Conservation (phyloP, 345 rosid species). For the Camelina hispida region DNA sequence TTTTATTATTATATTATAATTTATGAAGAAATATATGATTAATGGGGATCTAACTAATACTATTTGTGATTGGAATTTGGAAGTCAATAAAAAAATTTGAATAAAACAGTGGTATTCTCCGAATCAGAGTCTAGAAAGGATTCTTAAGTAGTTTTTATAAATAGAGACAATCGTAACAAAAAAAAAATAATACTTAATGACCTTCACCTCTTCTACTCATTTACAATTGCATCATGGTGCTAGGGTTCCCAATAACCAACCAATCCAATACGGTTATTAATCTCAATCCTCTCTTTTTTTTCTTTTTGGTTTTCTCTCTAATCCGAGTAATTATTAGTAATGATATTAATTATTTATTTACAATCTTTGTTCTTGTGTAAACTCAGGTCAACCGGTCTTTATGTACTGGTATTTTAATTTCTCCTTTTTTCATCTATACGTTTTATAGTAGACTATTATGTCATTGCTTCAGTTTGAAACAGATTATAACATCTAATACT, state of each 20-base stretch:
- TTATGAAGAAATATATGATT: no score
- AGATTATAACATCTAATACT: not conserved
- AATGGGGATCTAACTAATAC: no score
- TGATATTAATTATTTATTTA: not conserved
- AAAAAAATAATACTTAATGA: no score
- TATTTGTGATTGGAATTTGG: no score
- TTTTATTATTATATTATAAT: no score
- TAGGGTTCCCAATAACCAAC: constrained; percentile 22
- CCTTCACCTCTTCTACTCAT: no score
- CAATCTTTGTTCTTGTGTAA: not conserved
- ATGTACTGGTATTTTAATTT: constrained; percentile 10
- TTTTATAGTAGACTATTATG: constrained; percentile 6
- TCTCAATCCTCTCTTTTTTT: not conserved
- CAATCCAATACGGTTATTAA: constrained; percentile 17
- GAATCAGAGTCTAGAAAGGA: no score
- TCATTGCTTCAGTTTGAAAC: constrained; percentile 17
- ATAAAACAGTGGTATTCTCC: no score
- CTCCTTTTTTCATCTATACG: constrained; percentile 16
- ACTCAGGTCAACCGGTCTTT: constrained; percentile 2
- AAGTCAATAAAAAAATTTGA: no score
- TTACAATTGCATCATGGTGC: not conserved
- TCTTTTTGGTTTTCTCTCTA: not conserved
- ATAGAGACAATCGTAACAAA: no score
- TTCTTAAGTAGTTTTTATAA: no score
- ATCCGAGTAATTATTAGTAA: not conserved